Conservation (phyloP, 305 asterid genomes). For the Stenogyne calaminthoides region DNA sequence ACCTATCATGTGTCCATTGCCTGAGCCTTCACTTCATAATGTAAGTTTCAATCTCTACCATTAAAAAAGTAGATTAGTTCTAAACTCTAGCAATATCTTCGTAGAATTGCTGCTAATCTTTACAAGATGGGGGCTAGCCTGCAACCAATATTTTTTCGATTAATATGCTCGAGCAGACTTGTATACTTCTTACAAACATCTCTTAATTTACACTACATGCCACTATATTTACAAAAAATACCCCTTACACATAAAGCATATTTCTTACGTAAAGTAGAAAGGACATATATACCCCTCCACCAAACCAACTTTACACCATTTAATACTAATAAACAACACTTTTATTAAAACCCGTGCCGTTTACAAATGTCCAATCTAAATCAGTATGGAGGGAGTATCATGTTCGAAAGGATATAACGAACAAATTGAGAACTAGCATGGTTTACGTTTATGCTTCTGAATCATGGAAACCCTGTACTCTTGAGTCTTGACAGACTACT, state of each 20-base stretch:
- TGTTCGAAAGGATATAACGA: neutral
- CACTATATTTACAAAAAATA: too few relatives aligned
- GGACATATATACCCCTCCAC: too few relatives aligned
- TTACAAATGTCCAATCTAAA: too few relatives aligned
- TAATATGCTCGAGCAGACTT: neutral
- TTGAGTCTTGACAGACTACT: neutral
- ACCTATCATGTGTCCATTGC: slow-evolving; percentile 81
- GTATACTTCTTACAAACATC: too few relatives aligned
- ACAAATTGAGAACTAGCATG: neutral
- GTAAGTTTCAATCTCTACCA: slow-evolving; percentile 44
- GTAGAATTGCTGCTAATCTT: slow-evolving; percentile 4
- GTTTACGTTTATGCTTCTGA: neutral
- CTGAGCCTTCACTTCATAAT: slow-evolving; percentile 86
- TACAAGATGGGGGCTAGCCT: neutral
- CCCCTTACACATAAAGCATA: too few relatives aligned
- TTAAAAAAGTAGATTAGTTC: neutral
- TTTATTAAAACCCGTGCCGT: too few relatives aligned
- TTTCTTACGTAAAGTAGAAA: too few relatives aligned
- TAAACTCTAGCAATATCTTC: neutral
- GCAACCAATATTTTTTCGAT: neutral
- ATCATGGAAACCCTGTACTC: neutral
- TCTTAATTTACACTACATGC: too few relatives aligned
- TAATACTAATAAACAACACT: too few relatives aligned
- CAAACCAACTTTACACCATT: too few relatives aligned
- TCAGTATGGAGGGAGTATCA: too few relatives aligned